Percentiles rank a stretch among this genome's conserved stretches.
Conservation (phyloP, 345 rosid genomes). For the Populus simonii region DNA sequence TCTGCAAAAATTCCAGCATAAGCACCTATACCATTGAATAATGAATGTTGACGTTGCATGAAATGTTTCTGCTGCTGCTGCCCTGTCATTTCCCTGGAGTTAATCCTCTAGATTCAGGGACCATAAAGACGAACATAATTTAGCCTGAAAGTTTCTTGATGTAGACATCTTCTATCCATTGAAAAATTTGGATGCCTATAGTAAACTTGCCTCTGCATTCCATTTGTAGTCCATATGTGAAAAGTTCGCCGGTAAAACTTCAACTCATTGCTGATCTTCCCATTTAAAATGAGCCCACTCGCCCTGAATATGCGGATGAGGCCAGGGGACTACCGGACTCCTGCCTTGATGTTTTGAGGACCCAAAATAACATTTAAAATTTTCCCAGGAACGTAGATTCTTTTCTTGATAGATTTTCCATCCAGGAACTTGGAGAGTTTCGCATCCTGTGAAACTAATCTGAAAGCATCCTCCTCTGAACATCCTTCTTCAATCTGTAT, state of each 20-base stretch:
- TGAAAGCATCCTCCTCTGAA: conserved; percentile 78
- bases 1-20: not conserved
- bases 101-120: no score
- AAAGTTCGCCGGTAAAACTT: not conserved
- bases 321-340: conserved; percentile 11
- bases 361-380: conserved; percentile 80
- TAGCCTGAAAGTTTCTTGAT: no score
- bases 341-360: conserved; percentile 54
- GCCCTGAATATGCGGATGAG: no score
- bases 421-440: conserved; percentile 62
- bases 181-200: no score
- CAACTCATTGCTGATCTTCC: not conserved
- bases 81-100: no score
- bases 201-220: no score
- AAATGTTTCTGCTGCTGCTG: not conserved
- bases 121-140: no score
- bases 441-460: conserved; percentile 56
- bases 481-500: conserved; percentile 81
- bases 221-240: not conserved
- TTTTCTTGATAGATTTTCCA: conserved; percentile 61
- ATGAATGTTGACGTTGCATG: no score
- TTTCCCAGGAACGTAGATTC: conserved; percentile 79
- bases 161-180: no score
- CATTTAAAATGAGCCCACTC: not conserved
- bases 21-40: not conserved